A percentile compares a stretch with the other conserved stretches of the same genome.
Evolutionary conservation across 768 basidiomycete species (phyloP).

Genomic region (Pisolithus sp.): DNA sequence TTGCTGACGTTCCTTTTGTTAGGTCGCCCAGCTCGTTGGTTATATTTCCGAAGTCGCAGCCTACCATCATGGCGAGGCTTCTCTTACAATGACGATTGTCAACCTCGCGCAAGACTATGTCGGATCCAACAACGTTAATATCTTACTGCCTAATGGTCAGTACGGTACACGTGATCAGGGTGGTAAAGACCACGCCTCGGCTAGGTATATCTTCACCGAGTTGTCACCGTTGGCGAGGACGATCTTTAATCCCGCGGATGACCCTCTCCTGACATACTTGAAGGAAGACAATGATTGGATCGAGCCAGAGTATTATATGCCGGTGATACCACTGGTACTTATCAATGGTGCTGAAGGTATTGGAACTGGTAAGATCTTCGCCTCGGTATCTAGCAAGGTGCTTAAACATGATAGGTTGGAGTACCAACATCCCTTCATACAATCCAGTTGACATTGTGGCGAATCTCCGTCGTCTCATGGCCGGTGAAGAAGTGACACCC

Average conservation of each 20-base stretch:
- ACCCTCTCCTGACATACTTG: conserved; percentile 75
- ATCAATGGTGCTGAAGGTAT: conserved; percentile 97
- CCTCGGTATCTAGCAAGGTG: background rate
- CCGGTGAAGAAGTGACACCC: conserved; percentile 69
- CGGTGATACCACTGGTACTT: conserved; percentile 80
- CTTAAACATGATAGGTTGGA: conserved; percentile 65
- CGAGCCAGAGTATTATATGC: conserved; percentile 94
- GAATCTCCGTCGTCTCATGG: conserved; percentile 84
- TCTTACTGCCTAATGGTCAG: conserved; percentile 85
- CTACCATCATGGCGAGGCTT: conserved; percentile 94
- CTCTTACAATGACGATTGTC: conserved; percentile 84
- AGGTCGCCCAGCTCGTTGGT: conserved; percentile 94
- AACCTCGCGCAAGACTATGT: conserved; percentile 92
- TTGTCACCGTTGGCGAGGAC: conserved; percentile 66
- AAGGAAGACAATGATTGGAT: conserved; percentile 82
- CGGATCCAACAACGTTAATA: conserved; percentile 91
- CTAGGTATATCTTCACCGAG: conserved; percentile 93
- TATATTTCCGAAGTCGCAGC: conserved; percentile 91
- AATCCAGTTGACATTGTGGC: conserved; percentile 87
- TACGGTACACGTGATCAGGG: conserved; percentile 92
- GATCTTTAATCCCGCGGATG: conserved; percentile 79
- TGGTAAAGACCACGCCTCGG: conserved; percentile 94
- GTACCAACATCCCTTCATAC: conserved; percentile 85
- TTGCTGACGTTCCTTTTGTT: background rate
- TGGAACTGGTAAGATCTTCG: conserved; percentile 69